phyloP scores from a whole-genome alignment of 805 yeast species.

The Saccharomycopsis babjevae region DNA sequence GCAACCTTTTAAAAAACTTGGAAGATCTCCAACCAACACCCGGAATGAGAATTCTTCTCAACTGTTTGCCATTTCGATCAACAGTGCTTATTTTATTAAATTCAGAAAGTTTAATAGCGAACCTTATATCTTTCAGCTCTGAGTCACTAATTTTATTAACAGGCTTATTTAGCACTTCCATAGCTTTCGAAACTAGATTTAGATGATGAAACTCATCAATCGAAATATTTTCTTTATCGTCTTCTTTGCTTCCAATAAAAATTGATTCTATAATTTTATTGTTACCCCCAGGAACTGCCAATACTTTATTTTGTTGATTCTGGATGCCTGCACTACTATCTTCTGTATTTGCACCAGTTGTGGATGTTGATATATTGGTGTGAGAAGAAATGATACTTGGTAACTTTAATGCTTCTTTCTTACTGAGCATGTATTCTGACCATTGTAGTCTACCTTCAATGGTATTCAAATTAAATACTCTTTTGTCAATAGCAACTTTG shows the following conservation, averaged over 20 bases:
- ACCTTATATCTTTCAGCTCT: neutral
- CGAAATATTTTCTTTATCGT: neutral
- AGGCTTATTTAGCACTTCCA: neutral
- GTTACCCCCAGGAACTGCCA: neutral
- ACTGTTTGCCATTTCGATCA: constrained; percentile 32
- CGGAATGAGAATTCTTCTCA: constrained; percentile 37
- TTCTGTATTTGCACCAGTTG: neutral
- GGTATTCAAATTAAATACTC: constrained; percentile 10
- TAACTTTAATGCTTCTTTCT: neutral
- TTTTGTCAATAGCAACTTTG: constrained; percentile 12
- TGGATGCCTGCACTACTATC: neutral
- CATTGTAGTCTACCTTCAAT: constrained; percentile 15
- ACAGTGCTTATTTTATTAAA: constrained; percentile 16
- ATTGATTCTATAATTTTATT: neutral
- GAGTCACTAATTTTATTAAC: neutral
- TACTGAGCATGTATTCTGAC: constrained; percentile 7
- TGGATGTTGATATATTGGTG: neutral
- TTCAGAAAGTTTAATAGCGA: constrained; percentile 1
- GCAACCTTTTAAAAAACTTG: constrained; percentile 11
- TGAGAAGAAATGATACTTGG: neutral
- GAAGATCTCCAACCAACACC: constrained; percentile 41
- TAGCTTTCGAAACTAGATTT: neutral
- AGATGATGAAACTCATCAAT: neutral
- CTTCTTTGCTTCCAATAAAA: neutral
- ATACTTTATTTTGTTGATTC: neutral